Conservation (phyloP, 257 asterid genomes). For the Solanum pennellii region DNA sequence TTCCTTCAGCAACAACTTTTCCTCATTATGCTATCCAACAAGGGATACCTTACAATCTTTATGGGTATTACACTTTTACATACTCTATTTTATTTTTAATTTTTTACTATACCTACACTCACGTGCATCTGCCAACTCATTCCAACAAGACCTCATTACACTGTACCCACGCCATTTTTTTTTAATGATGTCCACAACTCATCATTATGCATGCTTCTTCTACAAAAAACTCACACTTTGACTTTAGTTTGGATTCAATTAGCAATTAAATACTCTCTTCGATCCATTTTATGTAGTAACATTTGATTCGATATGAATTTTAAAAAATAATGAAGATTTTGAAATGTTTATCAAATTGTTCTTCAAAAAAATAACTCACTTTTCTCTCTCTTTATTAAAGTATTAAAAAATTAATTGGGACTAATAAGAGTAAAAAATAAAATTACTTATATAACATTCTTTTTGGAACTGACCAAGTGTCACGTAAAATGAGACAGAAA, state of each 20-base stretch:
- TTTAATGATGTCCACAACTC: neutral
- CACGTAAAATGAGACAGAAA: too few species aligned
- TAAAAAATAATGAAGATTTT: too few species aligned
- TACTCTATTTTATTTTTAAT: neutral
- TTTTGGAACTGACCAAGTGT: too few species aligned
- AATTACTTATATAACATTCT: too few species aligned
- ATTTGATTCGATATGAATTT: too few species aligned
- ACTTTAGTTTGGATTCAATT: neutral
- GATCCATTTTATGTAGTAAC: fast-evolving
- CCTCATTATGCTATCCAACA: constrained; percentile 93
- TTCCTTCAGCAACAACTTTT: constrained; percentile 62
- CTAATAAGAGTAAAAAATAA: too few species aligned
- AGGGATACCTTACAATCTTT: constrained; percentile 88
- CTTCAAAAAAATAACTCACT: too few species aligned
- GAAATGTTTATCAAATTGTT: too few species aligned
- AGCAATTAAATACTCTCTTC: too few species aligned
- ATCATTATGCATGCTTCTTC: neutral
- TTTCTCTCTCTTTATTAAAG: too few species aligned
- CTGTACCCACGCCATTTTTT: constrained; percentile 17
- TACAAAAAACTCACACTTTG: neutral
- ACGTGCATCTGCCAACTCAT: constrained; percentile 66
- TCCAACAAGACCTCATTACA: neutral
- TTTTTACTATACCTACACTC: neutral
- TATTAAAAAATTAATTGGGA: too few species aligned
- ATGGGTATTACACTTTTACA: constrained; percentile 45